Base-by-base conservation (phyloP, 306 rosid species). In the Vigna hirtella region DNA sequence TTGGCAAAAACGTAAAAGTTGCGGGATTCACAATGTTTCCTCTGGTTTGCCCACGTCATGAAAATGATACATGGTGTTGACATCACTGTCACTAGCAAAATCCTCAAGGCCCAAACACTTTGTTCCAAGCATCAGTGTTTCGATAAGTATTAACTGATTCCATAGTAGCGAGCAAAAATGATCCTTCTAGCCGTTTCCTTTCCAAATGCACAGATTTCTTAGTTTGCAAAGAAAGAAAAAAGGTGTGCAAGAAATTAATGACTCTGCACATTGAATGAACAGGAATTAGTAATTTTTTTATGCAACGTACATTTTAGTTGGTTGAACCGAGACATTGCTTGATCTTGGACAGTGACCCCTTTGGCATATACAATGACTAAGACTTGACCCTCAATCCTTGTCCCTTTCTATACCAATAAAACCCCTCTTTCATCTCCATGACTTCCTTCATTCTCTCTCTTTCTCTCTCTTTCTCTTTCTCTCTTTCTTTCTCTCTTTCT, bases 261-360 rank as follows among this genome's bases (percentile, higher is more conserved):
- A 82, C 79, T 81, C 62, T 57, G 75, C 66, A 74, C 88, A 82
- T 56, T 66, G 83, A 81, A 81, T 85, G 59, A 77, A 59, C 7
- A 59, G 15, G 4, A 13, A 55, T 40, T 55, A 18, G 56, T 71
- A 38, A 40, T 15, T 64, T 50, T 68, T 74, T 24, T 10, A 85
- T 70, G 16, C 69, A 65, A 76, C 78, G 30, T 76, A 72, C 78
- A 73, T 76, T 73, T 47, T 7, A 76, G 89, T 83, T 77, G 59
- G 79, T 48, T 80, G 87, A 86, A 86, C 79, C 87, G 55, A 73
- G 89, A 86, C 85, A 86, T 68, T 34, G 34, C 53, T 18, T 68
- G 10, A 77, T 72, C 30, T 42, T 55, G 4, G 83, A 79, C 32
- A 83, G 45, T 73, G 89, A 86, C 86, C 67, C 24, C 58, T 70